Base-by-base conservation (phyloP, 345 rosid genomes). In the Boechera divaricarpa region DNA sequence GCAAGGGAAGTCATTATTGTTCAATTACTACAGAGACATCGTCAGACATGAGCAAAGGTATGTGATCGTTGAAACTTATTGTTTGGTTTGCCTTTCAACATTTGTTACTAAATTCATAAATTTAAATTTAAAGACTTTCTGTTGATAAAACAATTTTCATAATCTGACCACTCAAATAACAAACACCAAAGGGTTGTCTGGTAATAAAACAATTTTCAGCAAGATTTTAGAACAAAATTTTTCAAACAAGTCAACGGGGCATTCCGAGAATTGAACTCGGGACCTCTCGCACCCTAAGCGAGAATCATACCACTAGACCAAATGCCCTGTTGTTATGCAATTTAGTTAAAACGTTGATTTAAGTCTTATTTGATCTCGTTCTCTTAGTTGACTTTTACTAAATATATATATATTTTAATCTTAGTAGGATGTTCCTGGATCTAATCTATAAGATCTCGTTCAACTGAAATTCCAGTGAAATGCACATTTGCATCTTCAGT, bases 241-340 rank as follows among this genome's bases (percentile, higher is more conserved):
- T 33, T 5, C 35, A 0, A 2, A 28, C 32, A 41, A 32, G 57
- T 62, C 38, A 42, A 33, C 5, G 84, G 83, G 83, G 83, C 77
- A 89, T 93, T 93, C 90, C 88, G 86, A 91, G 88, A 88, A 91
- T 89, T 71, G 89, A 89, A 89, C 91, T 86, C 89, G 90, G 93
- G 95, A 87, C 91, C 87, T 90, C 89, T 88, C 85, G 86, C 90
- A 90, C 91, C 91, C 90, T 69, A 90, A 92, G 94, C 88, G 86
- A 92, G 90, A 87, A 89, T 90, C 88, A 85, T 88, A 77, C 89
- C 89, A 89, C 89, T 83, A 89, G 89, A 90, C 90, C 89, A 90
- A 93, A 89, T 89, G 92, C 92, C 89, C 88, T 18, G n/a, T 28
- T 60, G 39, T 21, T 42, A 42, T 5, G 13, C n/a, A 42, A 42